Evolutionary conservation across 2,329 filamentous ascomycete genomes (phyloP).

Genomic region (Fusarium concolor): DNA sequence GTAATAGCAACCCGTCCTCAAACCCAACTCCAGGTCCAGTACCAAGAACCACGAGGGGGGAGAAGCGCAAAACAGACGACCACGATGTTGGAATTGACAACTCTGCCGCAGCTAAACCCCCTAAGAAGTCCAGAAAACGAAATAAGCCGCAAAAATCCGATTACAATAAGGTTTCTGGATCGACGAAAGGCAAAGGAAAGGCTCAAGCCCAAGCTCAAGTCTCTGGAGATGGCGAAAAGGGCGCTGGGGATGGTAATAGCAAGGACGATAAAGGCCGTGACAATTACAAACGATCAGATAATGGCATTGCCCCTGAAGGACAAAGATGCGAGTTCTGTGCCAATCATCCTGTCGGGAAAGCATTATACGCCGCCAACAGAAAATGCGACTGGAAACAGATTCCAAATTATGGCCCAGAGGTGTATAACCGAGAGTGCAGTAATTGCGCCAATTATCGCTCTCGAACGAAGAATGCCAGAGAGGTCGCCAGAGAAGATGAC

Average conservation of each 20-base stretch:
- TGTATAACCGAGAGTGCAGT: constrained; percentile 22
- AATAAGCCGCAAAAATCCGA: neutral
- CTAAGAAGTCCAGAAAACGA: neutral
- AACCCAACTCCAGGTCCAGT: neutral
- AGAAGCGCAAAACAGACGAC: neutral
- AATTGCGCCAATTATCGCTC: constrained; percentile 39
- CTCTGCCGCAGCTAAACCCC: neutral
- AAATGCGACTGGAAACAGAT: constrained; percentile 17
- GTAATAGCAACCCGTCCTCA: neutral
- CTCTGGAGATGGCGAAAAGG: neutral
- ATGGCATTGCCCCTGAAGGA: neutral
- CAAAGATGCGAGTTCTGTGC: constrained; percentile 29
- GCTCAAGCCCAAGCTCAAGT: neutral
- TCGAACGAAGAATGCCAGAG: neutral
- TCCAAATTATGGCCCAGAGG: neutral
- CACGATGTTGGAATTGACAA: neutral
- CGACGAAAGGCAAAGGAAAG: neutral
- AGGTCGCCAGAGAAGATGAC: neutral
- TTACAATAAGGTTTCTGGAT: neutral
- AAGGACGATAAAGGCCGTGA: neutral
- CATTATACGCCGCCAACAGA: neutral
- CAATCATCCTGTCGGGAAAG: constrained; percentile 12
- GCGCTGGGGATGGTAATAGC: neutral
- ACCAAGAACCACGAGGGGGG: neutral
- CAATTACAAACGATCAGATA: neutral